phyloP scores from a whole-genome alignment of 108 stramenopile genomes.

The Nitzschia sp. region DNA sequence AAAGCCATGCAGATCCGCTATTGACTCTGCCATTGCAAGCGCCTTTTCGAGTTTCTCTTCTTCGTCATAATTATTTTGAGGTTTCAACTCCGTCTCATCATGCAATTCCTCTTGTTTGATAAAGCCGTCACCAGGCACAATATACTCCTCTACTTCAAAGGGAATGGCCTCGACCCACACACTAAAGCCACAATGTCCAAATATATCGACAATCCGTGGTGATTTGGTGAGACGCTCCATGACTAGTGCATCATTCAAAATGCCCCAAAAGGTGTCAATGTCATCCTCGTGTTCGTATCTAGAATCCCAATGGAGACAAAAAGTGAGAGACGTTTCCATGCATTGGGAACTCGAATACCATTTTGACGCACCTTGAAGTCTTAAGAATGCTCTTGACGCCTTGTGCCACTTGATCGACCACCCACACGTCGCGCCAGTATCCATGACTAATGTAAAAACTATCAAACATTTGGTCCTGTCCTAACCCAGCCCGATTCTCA shows the following conservation, averaged over 20 bases:
- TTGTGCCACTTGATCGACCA: constrained; percentile 36
- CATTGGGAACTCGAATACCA: no score
- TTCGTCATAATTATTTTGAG: constrained; percentile 60
- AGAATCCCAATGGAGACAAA: no score
- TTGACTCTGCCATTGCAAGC: constrained; percentile 62
- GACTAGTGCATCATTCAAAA: constrained; percentile 62
- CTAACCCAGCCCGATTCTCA: constrained; percentile 26
- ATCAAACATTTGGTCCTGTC: constrained; percentile 34
- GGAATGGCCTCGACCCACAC: constrained; percentile 55
- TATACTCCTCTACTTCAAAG: constrained; percentile 57
- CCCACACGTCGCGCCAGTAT: constrained; percentile 70
- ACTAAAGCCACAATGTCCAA: constrained; percentile 65
- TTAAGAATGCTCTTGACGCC: constrained; percentile 41
- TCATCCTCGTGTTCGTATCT: constrained; percentile 40
- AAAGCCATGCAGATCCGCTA: constrained; percentile 77
- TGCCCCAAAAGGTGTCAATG: constrained; percentile 17
- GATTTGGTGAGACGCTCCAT: constrained; percentile 69
- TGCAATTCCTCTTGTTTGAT: constrained; percentile 41
- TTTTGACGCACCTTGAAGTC: no score
- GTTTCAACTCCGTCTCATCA: constrained; percentile 45
- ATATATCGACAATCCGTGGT: constrained; percentile 68
- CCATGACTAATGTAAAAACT: constrained; percentile 55
- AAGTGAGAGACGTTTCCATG: no score
- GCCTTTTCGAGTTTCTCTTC: constrained; percentile 68
- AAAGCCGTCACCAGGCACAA: constrained; percentile 47